A percentile compares a stretch with the other conserved stretches of the same genome.
Conservation (phyloP, 1,139 yeast species). For the Geotrichum australiense region DNA sequence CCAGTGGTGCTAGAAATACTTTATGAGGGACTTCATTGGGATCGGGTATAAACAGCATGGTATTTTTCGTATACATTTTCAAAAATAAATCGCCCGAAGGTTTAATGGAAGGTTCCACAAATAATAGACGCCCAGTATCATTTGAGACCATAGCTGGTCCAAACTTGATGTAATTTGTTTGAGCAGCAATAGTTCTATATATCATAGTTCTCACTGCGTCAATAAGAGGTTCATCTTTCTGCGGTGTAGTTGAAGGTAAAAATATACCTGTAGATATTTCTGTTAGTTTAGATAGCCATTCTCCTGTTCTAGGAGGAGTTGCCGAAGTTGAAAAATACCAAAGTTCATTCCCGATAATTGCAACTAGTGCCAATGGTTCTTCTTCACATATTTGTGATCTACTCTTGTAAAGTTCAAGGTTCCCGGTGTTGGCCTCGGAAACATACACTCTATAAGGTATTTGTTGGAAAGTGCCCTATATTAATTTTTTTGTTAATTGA, state of each 20-base stretch:
- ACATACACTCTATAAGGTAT: conserved; percentile 33
- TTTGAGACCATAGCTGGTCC: conserved; percentile 23
- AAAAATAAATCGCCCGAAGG: conserved; percentile 35
- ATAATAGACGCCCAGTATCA: conserved; percentile 21
- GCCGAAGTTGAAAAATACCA: conserved; percentile 48
- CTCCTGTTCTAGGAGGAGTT: conserved; percentile 31
- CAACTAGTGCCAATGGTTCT: conserved; percentile 47
- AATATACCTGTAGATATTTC: conserved; percentile 36
- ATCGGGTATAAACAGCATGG: conserved; percentile 16
- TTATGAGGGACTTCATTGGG: conserved; percentile 19
- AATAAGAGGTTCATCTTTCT: conserved; percentile 44
- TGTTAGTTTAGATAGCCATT: conserved; percentile 14
- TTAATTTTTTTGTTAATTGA: no score
- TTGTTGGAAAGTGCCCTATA: conserved; percentile 27
- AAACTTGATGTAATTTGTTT: conserved; percentile 44
- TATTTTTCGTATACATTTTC: conserved; percentile 23
- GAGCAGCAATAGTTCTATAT: conserved; percentile 43
- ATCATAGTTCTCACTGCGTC: conserved; percentile 55
- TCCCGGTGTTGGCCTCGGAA: conserved; percentile 29
- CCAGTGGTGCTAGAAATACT: conserved; percentile 62
- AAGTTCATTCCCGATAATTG: conserved; percentile 54
- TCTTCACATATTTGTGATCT: conserved; percentile 51
- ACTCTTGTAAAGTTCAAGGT: conserved; percentile 46
- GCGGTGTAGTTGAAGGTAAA: conserved; percentile 32
- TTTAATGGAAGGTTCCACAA: conserved; percentile 30